Conservation (phyloP, 176 grass and related monocot species). For the Cymbopogon citratus region DNA sequence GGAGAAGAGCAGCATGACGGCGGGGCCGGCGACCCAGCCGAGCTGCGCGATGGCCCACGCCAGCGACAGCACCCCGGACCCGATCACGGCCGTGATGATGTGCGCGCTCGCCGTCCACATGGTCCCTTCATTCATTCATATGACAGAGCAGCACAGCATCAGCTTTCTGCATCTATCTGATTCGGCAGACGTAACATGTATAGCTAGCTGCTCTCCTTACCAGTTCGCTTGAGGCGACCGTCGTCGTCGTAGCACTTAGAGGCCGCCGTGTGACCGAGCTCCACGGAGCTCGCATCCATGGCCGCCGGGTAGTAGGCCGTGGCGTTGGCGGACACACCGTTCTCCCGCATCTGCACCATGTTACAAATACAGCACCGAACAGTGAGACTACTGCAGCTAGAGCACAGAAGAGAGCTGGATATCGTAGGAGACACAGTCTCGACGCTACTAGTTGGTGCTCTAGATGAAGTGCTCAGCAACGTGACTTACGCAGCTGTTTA, state of each 20-base stretch:
- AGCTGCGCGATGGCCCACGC: slow-evolving; percentile 93
- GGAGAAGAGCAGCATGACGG: slow-evolving; percentile 96
- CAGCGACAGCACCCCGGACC: slow-evolving; percentile 78
- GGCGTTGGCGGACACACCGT: slow-evolving; percentile 29
- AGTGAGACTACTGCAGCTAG: slow-evolving; percentile 10
- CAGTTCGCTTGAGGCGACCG: slow-evolving; percentile 76
- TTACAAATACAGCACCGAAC: neutral
- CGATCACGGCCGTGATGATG: slow-evolving; percentile 95
- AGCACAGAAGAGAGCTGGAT: neutral
- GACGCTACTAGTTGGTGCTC: neutral
- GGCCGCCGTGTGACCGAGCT: slow-evolving; percentile 42
- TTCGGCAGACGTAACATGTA: too few relatives aligned
- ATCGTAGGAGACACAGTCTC: neutral
- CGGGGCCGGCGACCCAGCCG: slow-evolving; percentile 83
- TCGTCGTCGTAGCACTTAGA: slow-evolving; percentile 91
- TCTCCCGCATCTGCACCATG: slow-evolving; percentile 49
- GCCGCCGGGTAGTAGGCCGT: slow-evolving; percentile 38
- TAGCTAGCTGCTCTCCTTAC: too few relatives aligned
- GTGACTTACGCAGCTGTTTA: neutral
- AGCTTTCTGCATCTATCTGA: neutral
- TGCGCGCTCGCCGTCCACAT: slow-evolving; percentile 94
- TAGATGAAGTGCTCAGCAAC: neutral
- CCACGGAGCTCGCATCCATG: slow-evolving; percentile 42
- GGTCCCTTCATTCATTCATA: slow-evolving; percentile 39
- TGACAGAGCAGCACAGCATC: neutral